A percentile compares a stretch with the other conserved stretches of the same genome.
Conservation (phyloP, 129 eudicot genomes). For the Tanacetum coccineum region DNA sequence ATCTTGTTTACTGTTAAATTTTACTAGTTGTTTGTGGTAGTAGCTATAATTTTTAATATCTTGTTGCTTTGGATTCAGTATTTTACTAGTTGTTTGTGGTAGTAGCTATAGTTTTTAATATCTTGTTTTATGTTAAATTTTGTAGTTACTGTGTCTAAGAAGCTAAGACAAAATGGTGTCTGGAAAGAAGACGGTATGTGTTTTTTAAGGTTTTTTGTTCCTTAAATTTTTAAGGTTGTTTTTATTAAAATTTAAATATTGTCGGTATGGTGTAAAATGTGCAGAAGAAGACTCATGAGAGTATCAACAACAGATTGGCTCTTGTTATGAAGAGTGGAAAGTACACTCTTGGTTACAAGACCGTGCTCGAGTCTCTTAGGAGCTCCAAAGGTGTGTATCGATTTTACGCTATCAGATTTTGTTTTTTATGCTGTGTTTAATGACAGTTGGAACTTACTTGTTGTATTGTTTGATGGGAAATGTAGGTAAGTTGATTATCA, state of each 20-base stretch:
- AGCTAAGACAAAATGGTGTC: constrained; percentile 39
- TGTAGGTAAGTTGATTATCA: constrained; percentile 57
- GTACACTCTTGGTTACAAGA: constrained; percentile 67
- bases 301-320: constrained; percentile 66
- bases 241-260: background rate
- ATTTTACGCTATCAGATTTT: background rate
- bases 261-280: background rate
- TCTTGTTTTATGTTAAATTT: background rate
- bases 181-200: constrained; percentile 49
- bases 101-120: no score
- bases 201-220: background rate
- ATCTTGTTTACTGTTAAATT: no score
- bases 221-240: background rate
- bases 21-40: no score
- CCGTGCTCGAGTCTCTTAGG: constrained; percentile 63
- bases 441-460: background rate
- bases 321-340: constrained; percentile 79
- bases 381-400: constrained; percentile 49
- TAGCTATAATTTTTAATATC: no score
- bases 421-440: background rate
- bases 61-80: no score
- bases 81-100: no score
- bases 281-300: constrained; percentile 77
- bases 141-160: constrained; percentile 10
- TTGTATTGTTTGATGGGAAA: constrained; percentile 1